Conservation (phyloP, 2,329 filamentous ascomycete genomes). For the Arthrobotrys pseudoclavata region DNA sequence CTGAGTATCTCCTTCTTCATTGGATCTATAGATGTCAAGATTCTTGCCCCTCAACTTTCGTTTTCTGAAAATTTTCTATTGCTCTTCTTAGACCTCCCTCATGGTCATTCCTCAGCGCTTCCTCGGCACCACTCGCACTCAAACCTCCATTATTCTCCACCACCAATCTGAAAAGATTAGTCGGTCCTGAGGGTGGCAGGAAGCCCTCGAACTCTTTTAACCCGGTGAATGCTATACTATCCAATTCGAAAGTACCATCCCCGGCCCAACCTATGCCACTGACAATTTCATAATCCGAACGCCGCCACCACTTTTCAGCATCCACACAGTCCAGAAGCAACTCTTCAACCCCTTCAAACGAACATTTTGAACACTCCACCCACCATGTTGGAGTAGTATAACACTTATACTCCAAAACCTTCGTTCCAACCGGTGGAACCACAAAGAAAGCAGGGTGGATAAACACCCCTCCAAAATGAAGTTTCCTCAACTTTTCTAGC, state of each 20-base stretch:
- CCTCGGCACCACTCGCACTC: background rate
- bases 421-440: background rate
- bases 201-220: background rate
- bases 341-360: conserved; percentile 7
- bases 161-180: background rate
- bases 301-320: background rate
- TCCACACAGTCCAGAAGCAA: background rate
- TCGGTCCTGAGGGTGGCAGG: background rate
- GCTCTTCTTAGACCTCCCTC: background rate
- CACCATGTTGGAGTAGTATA: conserved; percentile 7
- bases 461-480: background rate
- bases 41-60: too few species aligned
- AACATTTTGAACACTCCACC: conserved; percentile 20
- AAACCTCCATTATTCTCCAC: background rate
- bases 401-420: background rate
- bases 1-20: too few species aligned
- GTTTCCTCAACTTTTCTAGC: background rate
- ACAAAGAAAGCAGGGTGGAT: conserved; percentile 20
- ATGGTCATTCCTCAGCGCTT: too few species aligned
- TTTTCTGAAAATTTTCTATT: too few species aligned
- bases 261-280: background rate
- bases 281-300: background rate
- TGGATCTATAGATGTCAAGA: too few species aligned
- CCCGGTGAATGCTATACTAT: background rate
- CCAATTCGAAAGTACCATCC: background rate